Evolutionary conservation across 257 asterid species (phyloP), one percentile per base, ranked within the genome.

Genomic region (Petrea volubilis): DNA sequence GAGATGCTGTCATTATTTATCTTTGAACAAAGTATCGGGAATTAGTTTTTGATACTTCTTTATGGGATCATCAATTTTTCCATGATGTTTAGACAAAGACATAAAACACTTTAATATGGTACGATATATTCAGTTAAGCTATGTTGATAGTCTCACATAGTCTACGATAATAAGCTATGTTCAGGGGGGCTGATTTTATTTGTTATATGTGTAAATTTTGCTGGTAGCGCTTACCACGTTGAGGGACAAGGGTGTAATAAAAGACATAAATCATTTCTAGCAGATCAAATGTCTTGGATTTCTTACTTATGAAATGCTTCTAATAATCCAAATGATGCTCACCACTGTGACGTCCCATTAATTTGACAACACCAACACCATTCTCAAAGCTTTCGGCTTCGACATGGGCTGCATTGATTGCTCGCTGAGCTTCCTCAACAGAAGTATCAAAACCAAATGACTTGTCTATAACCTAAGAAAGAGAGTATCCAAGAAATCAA

Each of bases 401-500:
- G 78, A 92, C 98, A 72, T 92, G 98, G 33, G 96, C 96, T 68
- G 98, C 98, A 88, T 92, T 86, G 58, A 92, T 92, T 77, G 98
- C 96, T 77, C 96, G 96, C 73, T 92, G 98, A 72, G 98, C 98
- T 80, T 92, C 98, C 80, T 90, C 96, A 44, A 90, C 96, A 71
- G 98, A 91, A 81, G 96, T 83, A 81, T 92, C 98, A 31, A 31
- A 31, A 38, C 51, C 51, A 61, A 61, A 61, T 7, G 51, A 61
- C 25, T 61, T 61, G 51, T 36, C 67, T 17, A 61, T 36, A 34
- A 61, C 50, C 67, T 61, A 10, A 31, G 24, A 57, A 14, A 27
- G 17, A 23, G 60, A 51, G 28, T 9, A 15, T 21, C 58, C 58
- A 51, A 23, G 29, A 51, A 20, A 10, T 51, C 29, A 51, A 51